Conservation (phyloP, 768 basidiomycete species). For the Tremella yokohamensis region DNA sequence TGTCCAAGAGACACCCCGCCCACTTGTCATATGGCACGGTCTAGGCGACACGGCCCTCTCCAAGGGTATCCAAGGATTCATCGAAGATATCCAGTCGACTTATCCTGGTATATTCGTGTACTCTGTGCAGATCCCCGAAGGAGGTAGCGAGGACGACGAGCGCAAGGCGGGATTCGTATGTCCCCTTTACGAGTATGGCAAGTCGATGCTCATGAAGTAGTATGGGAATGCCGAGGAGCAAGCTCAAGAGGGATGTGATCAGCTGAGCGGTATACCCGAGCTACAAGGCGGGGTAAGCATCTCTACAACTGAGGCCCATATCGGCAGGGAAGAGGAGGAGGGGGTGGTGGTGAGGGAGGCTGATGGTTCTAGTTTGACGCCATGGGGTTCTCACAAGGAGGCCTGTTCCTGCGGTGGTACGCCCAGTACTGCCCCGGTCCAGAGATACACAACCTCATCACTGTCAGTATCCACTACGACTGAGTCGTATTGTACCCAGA, state of each 20-base stretch:
- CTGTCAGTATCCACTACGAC: conserved; percentile 43
- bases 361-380: conserved; percentile 48
- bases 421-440: conserved; percentile 50
- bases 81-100: conserved; percentile 41
- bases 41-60: conserved; percentile 52
- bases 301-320: neutral
- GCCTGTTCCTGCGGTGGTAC: conserved; percentile 51
- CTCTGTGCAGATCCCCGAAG: conserved; percentile 45
- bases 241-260: conserved; percentile 41
- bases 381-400: conserved; percentile 54
- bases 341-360: neutral
- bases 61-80: conserved; percentile 47
- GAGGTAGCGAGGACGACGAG: conserved; percentile 46
- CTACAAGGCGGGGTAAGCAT: conserved; percentile 37
- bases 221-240: conserved; percentile 51
- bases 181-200: conserved; percentile 1
- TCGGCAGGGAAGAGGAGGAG: neutral
- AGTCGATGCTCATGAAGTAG: conserved; percentile 30
- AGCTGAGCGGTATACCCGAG: conserved; percentile 44
- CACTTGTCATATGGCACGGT: conserved; percentile 52
- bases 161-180: conserved; percentile 47
- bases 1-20: conserved; percentile 14
- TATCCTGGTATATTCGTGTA: conserved; percentile 50
- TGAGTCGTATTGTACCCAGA: neutral
- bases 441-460: conserved; percentile 51